Percentiles rank a stretch among this genome's conserved stretches.
Evolutionary conservation across 345 rosid genomes (phyloP).

Genomic region (Clarkia xantiana): DNA sequence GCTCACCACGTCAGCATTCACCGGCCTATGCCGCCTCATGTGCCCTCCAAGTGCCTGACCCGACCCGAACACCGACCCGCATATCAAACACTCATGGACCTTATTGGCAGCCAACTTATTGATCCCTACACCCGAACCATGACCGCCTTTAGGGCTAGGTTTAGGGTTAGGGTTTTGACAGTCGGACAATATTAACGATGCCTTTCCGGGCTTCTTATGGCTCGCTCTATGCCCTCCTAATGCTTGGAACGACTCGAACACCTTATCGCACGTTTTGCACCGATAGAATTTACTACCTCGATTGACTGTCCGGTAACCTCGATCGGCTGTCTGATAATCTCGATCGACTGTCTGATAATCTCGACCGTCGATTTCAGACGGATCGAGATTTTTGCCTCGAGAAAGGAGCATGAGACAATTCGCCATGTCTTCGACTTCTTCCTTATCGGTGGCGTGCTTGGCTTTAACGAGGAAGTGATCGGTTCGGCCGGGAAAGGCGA

Average conservation of each 20-base stretch:
- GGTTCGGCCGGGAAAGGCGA: too few relatives aligned
- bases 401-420: constrained; percentile 85
- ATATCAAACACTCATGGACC: constrained; percentile 83
- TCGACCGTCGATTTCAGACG: constrained; percentile 2
- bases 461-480: too few relatives aligned
- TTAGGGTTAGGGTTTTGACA: not conserved
- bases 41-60: constrained; percentile 99
- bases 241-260: constrained; percentile 91
- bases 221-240: constrained; percentile 97
- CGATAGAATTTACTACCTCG: constrained; percentile 48
- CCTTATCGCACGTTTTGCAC: constrained; percentile 82
- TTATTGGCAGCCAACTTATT: constrained; percentile 31
- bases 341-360: not conserved
- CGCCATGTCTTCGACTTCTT: constrained; percentile 89
- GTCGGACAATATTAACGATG: not conserved
- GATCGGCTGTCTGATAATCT: too few relatives aligned
- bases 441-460: not conserved
- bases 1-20: constrained; percentile 30
- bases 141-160: constrained; percentile 4
- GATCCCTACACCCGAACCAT: constrained; percentile 8
- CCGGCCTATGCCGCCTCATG: constrained; percentile 74
- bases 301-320: too few relatives aligned
- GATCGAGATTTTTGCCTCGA: constrained; percentile 28
- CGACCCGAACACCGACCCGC: constrained; percentile 79
- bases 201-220: constrained; percentile 69